Base-by-base conservation (phyloP, 2,329 filamentous ascomycete species). In the Thelonectria blattea region DNA sequence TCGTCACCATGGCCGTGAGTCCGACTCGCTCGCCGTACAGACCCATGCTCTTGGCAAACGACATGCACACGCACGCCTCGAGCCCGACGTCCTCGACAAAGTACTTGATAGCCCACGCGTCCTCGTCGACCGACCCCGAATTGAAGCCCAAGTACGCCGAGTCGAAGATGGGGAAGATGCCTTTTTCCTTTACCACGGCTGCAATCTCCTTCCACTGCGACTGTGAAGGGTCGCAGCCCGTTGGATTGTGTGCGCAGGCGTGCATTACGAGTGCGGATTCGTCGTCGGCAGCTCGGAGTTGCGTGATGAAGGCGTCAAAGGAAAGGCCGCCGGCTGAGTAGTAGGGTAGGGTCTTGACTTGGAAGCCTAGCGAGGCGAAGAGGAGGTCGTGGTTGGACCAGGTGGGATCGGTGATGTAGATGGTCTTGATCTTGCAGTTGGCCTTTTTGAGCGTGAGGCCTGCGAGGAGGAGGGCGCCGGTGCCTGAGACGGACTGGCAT, bases 21-120 rank as follows among this genome's bases (percentile, higher is more conserved):
- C 75, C 76, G 9, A 74, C 67, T 2, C 75, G 67, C 55, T 78
- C 75, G 1, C 77, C 78, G 55, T 80, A 80, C 0, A 80, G 63
- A 1, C 78, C 78, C 72, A 87, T 85, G 71, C 82, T 86, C 76
- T 88, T 88, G 2, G 86, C 84, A 66, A 88, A 88, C 0, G 85
- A 88, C 70, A 86, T 79, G 50, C 83, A 84, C 3, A 88, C 75
- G 52, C 83, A 81, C 5, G 84, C 78, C 71, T 88, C 85, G 58
- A 81, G 69, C 1, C 68, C 68, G 8, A 76, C 65, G 24, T 73
- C 71, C 14, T 75, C 71, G 3, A 69, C 59, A 7, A 70, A 61
- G n/a, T 70, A 48, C 2, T 56, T 58, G 2, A 70, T 54, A 0
- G 66, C 63, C 65, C 66, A 70, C 3, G 68, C 68, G 27, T 70